Evolutionary conservation across 163 green algal genomes (phyloP), one percentile per base, ranked within the genome.

Genomic region (Chloromonas sp.): DNA sequence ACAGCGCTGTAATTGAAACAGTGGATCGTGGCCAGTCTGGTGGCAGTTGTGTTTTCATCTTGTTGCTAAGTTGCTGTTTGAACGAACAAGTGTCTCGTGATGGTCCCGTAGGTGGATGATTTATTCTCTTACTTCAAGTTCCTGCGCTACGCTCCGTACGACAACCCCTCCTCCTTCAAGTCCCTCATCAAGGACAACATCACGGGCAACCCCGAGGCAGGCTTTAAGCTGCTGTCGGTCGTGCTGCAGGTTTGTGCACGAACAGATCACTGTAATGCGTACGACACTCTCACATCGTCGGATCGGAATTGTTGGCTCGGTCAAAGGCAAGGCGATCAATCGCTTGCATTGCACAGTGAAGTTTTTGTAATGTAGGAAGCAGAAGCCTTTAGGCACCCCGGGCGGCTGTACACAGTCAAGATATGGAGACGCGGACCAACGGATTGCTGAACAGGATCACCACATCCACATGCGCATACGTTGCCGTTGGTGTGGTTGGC

Each of bases 51-150:
- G 36, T 36, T 36, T 36, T 36, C 36, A 36, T 36, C 36, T 36
- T 36, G 36, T 36, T 36, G 36, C 36, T 36, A 36, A 36, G 36
- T 36, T 36, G 36, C 36, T 36, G 36, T 36, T 36, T 36, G 36
- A 36, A 36, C 36, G 36, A 36, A 36, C 36, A 36, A 36, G 36
- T 36, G 36, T 36, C 36, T 36, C 36, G 14, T 80, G 58, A 60
- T 3, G 59, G 3, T 5, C 1, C 11, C 79, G n/a, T 61, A 84
- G 81, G 66, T 98, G 61, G 93, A 96, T 78, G 96, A 98, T 87
- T 90, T 98, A 15, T 98, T 94, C 86, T 87, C 82, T 62, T 98
- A 97, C 89, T 97, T 98, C 85, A 85, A 88, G 70, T 97, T 97
- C 87, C 88, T 97, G 83, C 89, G 91, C 82, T 97, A 94, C 91